Conservation (phyloP, 345 rosid species). For the Geranium rotundifolium region DNA sequence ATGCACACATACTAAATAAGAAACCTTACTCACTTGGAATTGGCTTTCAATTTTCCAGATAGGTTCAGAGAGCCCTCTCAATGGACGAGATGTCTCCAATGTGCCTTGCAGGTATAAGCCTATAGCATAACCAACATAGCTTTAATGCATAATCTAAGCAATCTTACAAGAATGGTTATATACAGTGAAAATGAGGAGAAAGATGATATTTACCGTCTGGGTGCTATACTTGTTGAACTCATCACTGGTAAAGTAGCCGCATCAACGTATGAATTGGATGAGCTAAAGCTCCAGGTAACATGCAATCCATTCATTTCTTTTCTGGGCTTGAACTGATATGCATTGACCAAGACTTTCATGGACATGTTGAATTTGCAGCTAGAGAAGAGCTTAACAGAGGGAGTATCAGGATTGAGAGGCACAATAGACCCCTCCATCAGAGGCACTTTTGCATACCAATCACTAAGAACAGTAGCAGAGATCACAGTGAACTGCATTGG, state of each 20-base stretch:
- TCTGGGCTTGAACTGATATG: neutral
- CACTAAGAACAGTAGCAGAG: constrained; percentile 58
- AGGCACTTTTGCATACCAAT: constrained; percentile 70
- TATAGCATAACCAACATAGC: neutral
- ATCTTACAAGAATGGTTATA: neutral
- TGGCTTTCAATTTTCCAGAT: constrained; percentile 24
- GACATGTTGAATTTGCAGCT: constrained; percentile 25
- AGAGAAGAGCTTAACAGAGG: constrained; percentile 48
- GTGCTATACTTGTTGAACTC: constrained; percentile 52
- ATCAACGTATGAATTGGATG: constrained; percentile 40
- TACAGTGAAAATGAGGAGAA: constrained; percentile 50
- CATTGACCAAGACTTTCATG: neutral
- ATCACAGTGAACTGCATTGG: constrained; percentile 66
- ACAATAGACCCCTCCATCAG: constrained; percentile 45
- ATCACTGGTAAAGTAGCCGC: constrained; percentile 49
- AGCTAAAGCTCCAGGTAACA: constrained; percentile 43
- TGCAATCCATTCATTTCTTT: neutral
- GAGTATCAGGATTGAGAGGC: constrained; percentile 33
- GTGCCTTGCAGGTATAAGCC: neutral
- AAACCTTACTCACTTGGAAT: neutral
- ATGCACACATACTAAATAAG: neutral
- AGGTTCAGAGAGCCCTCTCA: constrained; percentile 37
- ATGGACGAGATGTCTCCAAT: constrained; percentile 12
- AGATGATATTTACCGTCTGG: constrained; percentile 82
- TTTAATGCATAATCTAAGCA: neutral